phyloP scores from a whole-genome alignment of 768 basidiomycete species.

The Inosperma sp. region DNA sequence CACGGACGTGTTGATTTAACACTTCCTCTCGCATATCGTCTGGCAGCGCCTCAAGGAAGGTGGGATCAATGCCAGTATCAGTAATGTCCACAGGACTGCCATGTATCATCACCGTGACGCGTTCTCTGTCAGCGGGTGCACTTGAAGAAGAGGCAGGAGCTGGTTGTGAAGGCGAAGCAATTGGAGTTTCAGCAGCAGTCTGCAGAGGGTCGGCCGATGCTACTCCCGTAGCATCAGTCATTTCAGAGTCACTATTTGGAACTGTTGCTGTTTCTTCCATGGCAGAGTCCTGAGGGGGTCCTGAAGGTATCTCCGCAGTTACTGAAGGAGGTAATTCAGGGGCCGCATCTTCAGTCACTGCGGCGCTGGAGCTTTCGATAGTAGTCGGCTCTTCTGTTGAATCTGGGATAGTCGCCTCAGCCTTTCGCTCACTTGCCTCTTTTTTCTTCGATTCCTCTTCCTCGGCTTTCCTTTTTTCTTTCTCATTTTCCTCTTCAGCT shows the following conservation, averaged over 20 bases:
- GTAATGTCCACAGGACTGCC: slow-evolving; percentile 95
- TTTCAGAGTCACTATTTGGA: slow-evolving; percentile 46
- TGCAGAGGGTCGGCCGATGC: too few relatives aligned
- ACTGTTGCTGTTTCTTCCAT: slow-evolving; percentile 28
- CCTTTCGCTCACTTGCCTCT: slow-evolving; percentile 18
- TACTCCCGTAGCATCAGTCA: slow-evolving; percentile 39
- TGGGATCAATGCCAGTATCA: slow-evolving; percentile 96
- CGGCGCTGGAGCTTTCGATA: background rate
- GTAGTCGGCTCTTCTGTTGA: background rate
- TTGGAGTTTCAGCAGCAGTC: slow-evolving; percentile 7
- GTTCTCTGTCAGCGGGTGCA: slow-evolving; percentile 40
- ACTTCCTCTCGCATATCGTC: slow-evolving; percentile 99
- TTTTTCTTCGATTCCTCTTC: slow-evolving; percentile 31
- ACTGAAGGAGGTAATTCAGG: too few relatives aligned
- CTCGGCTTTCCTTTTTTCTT: slow-evolving; percentile 29
- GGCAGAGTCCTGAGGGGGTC: slow-evolving; percentile 24
- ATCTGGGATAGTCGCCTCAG: background rate
- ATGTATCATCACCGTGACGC: slow-evolving; percentile 87
- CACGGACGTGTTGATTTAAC: slow-evolving; percentile 93
- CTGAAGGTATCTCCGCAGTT: background rate
- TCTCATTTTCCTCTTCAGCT: slow-evolving; percentile 34
- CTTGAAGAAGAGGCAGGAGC: slow-evolving; percentile 20
- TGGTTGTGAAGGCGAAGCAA: slow-evolving; percentile 13
- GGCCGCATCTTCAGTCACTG: background rate
- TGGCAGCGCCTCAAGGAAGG: slow-evolving; percentile 94